phyloP scores from a whole-genome alignment of 345 rosid genomes.

The Crucihimalaya himalaica region DNA sequence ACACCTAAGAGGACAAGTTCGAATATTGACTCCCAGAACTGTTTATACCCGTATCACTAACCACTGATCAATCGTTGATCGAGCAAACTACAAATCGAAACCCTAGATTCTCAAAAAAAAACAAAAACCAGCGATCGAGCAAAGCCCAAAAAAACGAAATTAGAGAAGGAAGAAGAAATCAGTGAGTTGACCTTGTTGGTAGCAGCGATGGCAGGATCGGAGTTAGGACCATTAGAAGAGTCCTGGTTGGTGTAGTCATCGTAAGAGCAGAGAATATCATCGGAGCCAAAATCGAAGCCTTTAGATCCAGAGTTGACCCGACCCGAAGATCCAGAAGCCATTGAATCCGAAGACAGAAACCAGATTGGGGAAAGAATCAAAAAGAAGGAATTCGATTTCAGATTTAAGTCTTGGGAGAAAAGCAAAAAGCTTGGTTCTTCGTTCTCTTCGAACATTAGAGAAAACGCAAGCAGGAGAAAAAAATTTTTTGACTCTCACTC shows the following conservation, averaged over 20 bases:
- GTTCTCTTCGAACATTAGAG: slow-evolving; percentile 28
- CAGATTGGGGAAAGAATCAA: not conserved
- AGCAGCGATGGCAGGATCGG: slow-evolving; percentile 55
- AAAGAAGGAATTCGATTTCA: not conserved
- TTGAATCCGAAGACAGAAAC: slow-evolving; percentile 31
- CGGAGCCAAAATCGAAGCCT: slow-evolving; percentile 92
- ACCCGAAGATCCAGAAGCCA: slow-evolving; percentile 93
- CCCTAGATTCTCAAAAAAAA: not conserved
- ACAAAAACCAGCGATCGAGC: not conserved
- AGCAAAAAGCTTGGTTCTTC: slow-evolving; percentile 30
- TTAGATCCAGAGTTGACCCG: slow-evolving; percentile 66
- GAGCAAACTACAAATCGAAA: slow-evolving; percentile 8
- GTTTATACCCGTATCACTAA: not conserved
- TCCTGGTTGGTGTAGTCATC: slow-evolving; percentile 83
- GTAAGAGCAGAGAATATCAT: slow-evolving; percentile 97
- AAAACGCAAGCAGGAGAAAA: slow-evolving; percentile 29
- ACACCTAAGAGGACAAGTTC: not conserved
- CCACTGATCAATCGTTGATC: not conserved
- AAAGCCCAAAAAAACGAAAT: not conserved
- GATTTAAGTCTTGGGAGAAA: slow-evolving; percentile 19
- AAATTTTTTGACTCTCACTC: slow-evolving; percentile 2
- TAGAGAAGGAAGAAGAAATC: not conserved
- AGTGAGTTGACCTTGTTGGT: slow-evolving; percentile 33
- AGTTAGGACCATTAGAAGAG: slow-evolving; percentile 61
- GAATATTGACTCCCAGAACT: not conserved